Percentiles rank a stretch among this genome's conserved stretches.
These are phyloP conservation scores for Cladosporium sphaerospermum DNA, from an alignment of 2,329 filamentous ascomycete species.

Conservation along the genomic window DNA sequence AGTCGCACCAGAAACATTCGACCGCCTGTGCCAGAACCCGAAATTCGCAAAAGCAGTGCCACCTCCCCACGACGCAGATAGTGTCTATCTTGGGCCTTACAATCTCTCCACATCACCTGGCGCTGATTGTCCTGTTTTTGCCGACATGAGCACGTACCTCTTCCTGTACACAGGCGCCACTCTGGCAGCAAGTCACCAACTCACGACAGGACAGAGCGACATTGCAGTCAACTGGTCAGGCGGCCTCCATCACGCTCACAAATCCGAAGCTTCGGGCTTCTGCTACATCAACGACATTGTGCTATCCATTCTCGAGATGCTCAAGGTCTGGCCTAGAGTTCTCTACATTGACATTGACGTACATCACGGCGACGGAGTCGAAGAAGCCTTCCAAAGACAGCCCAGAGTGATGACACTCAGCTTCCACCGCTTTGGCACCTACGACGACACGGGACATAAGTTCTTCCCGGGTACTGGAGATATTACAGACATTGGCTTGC, in stretches of 20 bases:
- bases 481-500: conserved; percentile 57
- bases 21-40: conserved; percentile 47
- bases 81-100: conserved; percentile 50
- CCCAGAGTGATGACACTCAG: conserved; percentile 85
- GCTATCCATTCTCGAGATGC: conserved; percentile 76
- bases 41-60: conserved; percentile 34
- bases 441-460: conserved; percentile 40
- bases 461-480: conserved; percentile 63
- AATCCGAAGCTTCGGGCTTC: conserved; percentile 88
- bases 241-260: conserved; percentile 90
- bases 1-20: conserved; percentile 24
- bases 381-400: conserved; percentile 81
- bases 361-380: conserved; percentile 80
- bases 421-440: conserved; percentile 90
- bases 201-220: conserved; percentile 77
- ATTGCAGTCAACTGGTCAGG: conserved; percentile 98
- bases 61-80: conserved; percentile 36
- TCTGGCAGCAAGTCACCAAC: conserved; percentile 80
- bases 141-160: conserved; percentile 89
- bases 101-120: conserved; percentile 57
- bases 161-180: conserved; percentile 84
- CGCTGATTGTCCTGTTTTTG: conserved; percentile 93
- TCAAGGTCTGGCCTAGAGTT: conserved; percentile 72
- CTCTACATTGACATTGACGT: conserved; percentile 91
- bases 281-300: conserved; percentile 99